phyloP scores from a whole-genome alignment of 352 stramenopile species.

The Aphanomyces stellatus region DNA sequence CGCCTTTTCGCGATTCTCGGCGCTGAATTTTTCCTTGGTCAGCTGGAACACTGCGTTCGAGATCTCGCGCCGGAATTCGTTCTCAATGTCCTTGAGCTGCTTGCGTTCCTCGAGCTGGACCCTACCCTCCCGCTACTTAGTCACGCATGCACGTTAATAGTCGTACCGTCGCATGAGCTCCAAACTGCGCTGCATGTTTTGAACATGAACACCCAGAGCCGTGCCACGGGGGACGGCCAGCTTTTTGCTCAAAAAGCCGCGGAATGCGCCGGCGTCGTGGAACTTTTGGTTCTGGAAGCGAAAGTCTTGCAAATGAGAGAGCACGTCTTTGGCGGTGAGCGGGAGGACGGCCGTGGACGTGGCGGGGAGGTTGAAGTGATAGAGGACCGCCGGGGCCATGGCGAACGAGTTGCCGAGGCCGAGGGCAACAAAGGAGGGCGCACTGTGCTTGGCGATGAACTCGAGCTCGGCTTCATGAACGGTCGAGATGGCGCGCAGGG shows the following conservation, averaged over 20 bases:
- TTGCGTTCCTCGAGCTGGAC: conserved; percentile 69
- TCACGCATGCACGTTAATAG: background rate
- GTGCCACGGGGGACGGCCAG: conserved; percentile 49
- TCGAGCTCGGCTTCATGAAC: conserved; percentile 10
- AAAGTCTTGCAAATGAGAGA: conserved; percentile 55
- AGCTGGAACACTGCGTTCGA: conserved; percentile 72
- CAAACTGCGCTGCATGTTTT: conserved; percentile 71
- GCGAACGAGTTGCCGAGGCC: conserved; percentile 76
- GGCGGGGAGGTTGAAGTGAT: conserved; percentile 48
- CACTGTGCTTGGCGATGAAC: conserved; percentile 4
- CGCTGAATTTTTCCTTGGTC: conserved; percentile 78
- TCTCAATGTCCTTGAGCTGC: conserved; percentile 67
- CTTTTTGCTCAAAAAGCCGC: conserved; percentile 61
- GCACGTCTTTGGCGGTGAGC: conserved; percentile 61
- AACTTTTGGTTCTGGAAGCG: conserved; percentile 47
- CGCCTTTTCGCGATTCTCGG: conserved; percentile 65
- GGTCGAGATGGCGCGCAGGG: conserved; percentile 1
- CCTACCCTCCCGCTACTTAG: background rate
- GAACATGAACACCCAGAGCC: conserved; percentile 55
- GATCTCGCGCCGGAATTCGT: conserved; percentile 74
- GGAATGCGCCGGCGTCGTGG: conserved; percentile 61
- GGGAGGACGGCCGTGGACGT: conserved; percentile 36
- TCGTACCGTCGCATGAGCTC: conserved; percentile 48
- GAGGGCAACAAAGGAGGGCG: conserved; percentile 22
- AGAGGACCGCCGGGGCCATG: conserved; percentile 56